phyloP scores from a whole-genome alignment of 208 protist genomes.

The Leishmania arabica region DNA sequence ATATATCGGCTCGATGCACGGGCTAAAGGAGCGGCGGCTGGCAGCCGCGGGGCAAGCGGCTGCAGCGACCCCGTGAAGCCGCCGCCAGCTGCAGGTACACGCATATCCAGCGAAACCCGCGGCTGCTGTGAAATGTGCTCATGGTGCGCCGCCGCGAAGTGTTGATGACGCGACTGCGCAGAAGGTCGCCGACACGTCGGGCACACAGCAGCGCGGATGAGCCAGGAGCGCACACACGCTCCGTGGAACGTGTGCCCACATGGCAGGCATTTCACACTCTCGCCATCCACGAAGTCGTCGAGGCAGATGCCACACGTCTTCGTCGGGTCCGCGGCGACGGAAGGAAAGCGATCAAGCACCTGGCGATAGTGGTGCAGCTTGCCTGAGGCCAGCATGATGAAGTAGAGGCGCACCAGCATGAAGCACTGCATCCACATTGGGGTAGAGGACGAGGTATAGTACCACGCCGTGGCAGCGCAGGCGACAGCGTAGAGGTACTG shows the following conservation, averaged over 20 bases:
- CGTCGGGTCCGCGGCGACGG: constrained; percentile 31
- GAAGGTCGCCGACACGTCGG: constrained; percentile 68
- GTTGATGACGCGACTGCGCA: background rate
- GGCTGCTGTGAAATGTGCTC: background rate
- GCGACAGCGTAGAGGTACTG: constrained; percentile 30
- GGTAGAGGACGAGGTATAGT: constrained; percentile 42
- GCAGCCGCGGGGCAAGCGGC: constrained; percentile 34
- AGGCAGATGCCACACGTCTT: constrained; percentile 80
- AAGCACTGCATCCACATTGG: constrained; percentile 52
- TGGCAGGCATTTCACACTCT: constrained; percentile 58
- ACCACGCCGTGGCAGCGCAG: constrained; percentile 36
- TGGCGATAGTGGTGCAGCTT: constrained; percentile 41
- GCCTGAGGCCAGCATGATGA: constrained; percentile 22
- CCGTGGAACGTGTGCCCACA: constrained; percentile 88
- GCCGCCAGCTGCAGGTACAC: background rate
- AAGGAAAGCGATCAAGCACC: constrained; percentile 54
- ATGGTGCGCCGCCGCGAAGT: background rate
- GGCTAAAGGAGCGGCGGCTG: constrained; percentile 1
- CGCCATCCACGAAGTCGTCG: constrained; percentile 44
- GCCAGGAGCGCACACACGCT: constrained; percentile 76
- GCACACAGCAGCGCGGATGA: constrained; percentile 56
- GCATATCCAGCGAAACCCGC: constrained; percentile 9
- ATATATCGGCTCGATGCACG: background rate
- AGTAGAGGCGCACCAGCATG: constrained; percentile 49
- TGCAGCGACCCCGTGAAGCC: constrained; percentile 32